Percentiles rank a stretch among this genome's conserved stretches.
These are phyloP conservation scores for Fusarium begoniae DNA, from an alignment of 2,329 filamentous ascomycete species.

Conservation along the genomic window DNA sequence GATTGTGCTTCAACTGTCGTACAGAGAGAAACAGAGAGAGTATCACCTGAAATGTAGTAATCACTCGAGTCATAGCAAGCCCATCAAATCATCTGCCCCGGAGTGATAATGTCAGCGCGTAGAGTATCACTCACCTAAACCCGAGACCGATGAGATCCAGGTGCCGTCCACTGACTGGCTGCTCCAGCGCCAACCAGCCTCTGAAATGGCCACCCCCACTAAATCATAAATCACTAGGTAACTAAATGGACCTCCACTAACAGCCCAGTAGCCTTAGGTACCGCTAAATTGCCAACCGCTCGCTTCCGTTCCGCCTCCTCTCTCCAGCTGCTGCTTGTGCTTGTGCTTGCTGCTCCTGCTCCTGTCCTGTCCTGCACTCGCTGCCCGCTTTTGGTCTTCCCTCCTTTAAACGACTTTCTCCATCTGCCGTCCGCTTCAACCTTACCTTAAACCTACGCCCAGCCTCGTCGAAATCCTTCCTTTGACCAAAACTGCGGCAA, in stretches of 20 bases:
- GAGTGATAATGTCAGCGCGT: slow-evolving; percentile 15
- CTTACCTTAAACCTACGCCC: slow-evolving; percentile 28
- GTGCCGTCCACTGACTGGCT: slow-evolving; percentile 7
- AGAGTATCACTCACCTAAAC: slow-evolving; percentile 20
- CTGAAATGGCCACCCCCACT: slow-evolving; percentile 13
- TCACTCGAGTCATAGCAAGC: not conserved
- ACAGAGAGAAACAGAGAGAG: not conserved
- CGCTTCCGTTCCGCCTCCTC: slow-evolving; percentile 25
- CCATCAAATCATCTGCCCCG: not conserved
- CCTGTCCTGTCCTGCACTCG: not conserved
- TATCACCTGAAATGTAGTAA: not conserved
- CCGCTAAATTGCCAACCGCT: slow-evolving; percentile 29
- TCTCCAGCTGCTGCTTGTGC: not conserved
- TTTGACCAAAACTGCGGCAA: slow-evolving; percentile 17
- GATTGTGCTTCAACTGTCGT: not conserved
- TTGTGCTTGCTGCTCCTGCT: not conserved
- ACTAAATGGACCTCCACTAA: not conserved
- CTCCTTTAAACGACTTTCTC: slow-evolving; percentile 35
- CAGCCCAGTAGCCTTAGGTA: not conserved
- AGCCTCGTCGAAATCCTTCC: slow-evolving; percentile 24
- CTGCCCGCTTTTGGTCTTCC: slow-evolving; percentile 9
- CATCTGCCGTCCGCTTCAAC: slow-evolving; percentile 31
- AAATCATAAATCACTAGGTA: not conserved
- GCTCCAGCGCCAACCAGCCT: slow-evolving; percentile 23
- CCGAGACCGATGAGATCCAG: slow-evolving; percentile 4